A percentile compares a stretch with the other conserved stretches of the same genome.
Conservation (phyloP, 768 basidiomycete species). For the Roridomyces roridus region DNA sequence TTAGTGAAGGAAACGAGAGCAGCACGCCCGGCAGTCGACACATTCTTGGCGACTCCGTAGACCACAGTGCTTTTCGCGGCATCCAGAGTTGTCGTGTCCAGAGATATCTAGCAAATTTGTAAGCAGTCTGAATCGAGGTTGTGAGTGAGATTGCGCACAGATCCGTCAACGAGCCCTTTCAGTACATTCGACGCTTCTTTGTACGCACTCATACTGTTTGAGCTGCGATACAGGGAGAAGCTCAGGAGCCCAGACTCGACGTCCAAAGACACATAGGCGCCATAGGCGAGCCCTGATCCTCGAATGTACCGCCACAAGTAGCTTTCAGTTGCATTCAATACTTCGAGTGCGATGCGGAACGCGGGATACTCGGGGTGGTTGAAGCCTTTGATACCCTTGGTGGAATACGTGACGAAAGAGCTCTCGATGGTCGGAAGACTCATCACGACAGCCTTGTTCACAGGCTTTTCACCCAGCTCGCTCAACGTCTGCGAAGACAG, state of each 20-base stretch:
- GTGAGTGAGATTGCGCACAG: constrained; percentile 53
- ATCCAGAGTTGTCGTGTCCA: constrained; percentile 84
- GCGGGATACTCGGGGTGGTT: constrained; percentile 84
- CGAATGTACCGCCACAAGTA: constrained; percentile 92
- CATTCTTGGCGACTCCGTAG: constrained; percentile 77
- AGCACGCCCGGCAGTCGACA: constrained; percentile 87
- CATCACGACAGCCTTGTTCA: constrained; percentile 81
- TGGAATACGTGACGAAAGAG: constrained; percentile 79
- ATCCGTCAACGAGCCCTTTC: constrained; percentile 79
- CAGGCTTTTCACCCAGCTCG: constrained; percentile 73
- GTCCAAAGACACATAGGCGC: constrained; percentile 78
- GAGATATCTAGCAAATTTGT: constrained; percentile 59
- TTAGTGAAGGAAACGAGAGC: constrained; percentile 86
- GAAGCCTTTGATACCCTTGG: constrained; percentile 82
- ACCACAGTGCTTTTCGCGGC: constrained; percentile 93
- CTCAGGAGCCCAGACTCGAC: constrained; percentile 78
- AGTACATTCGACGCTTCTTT: constrained; percentile 82
- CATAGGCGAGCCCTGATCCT: constrained; percentile 94
- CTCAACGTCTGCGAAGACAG: constrained; percentile 74
- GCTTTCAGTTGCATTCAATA: constrained; percentile 92
- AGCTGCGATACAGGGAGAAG: constrained; percentile 84
- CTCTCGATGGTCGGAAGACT: constrained; percentile 95
- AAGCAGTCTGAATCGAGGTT: background rate
- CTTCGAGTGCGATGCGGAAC: constrained; percentile 83
- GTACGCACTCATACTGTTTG: constrained; percentile 80